These are phyloP conservation scores for Ophiocordyceps polyrhachis-furcata DNA, from an alignment of 2,329 filamentous ascomycete species.

Conservation along the genomic window DNA sequence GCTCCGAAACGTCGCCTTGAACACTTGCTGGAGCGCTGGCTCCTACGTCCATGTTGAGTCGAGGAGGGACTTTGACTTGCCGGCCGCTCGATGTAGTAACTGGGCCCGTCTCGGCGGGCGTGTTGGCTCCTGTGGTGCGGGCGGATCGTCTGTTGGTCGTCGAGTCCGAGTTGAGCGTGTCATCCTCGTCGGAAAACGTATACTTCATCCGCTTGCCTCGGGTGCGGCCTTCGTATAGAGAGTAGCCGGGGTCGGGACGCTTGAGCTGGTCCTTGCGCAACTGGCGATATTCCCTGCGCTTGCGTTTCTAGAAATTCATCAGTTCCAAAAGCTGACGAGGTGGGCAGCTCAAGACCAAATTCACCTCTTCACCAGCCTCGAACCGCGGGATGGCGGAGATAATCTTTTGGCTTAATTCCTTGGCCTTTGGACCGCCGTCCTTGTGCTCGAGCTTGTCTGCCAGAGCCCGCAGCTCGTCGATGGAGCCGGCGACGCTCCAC, in stretches of 20 bases:
- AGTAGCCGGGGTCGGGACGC: constrained; percentile 75
- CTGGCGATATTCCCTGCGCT: constrained; percentile 77
- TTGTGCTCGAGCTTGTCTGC: constrained; percentile 56
- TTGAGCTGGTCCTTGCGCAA: constrained; percentile 73
- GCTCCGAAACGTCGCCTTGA: constrained; percentile 23
- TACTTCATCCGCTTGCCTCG: constrained; percentile 93
- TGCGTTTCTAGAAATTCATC: constrained; percentile 53
- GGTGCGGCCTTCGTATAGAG: constrained; percentile 88
- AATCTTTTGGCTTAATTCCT: constrained; percentile 61
- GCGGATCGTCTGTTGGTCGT: constrained; percentile 43
- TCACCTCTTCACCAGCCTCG: constrained; percentile 78
- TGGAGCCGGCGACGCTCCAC: constrained; percentile 82
- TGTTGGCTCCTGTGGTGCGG: constrained; percentile 55
- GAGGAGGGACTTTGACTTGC: constrained; percentile 53
- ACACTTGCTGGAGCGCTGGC: constrained; percentile 27
- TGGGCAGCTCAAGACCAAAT: constrained; percentile 6
- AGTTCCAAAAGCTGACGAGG: background rate
- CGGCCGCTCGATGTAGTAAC: constrained; percentile 71
- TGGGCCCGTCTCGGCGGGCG: constrained; percentile 47
- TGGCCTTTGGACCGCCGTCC: constrained; percentile 69
- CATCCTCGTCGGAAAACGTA: constrained; percentile 82
- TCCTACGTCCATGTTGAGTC: constrained; percentile 42
- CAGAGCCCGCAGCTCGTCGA: constrained; percentile 64
- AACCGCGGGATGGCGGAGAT: constrained; percentile 67
- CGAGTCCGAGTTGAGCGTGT: constrained; percentile 48